Base-by-base conservation (phyloP, 257 asterid species). In the Solanum medicagineum region DNA sequence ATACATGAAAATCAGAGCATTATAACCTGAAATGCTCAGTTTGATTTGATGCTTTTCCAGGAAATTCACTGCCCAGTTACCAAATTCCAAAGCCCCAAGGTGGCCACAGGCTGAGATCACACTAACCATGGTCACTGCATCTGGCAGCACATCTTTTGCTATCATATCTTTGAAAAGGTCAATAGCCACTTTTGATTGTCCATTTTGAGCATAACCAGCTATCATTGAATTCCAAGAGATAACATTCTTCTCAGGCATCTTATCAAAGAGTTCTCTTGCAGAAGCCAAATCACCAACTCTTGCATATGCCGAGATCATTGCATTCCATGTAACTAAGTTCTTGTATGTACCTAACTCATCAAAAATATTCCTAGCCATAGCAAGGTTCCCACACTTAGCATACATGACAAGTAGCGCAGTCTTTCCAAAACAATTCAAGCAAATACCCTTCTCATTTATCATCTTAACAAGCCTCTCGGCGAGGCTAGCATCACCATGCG, bases 71-170 rank as follows among this genome's bases (percentile, higher is more conserved):
- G 91, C 91, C 90, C 92, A 89, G 44, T 86, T 89, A 10, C 96
- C 96, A 56, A 91, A 87, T 66, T 88, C 95, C 85, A 92, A 81
- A 45, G 98, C 93, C 80, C 97, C 98, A 82, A 94, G 89, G 89
- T 94, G 95, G 49, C 97, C 97, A 86, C 96, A 94, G 87, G 98
- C 97, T 29, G 97, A 93, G 40, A 91, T 88, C 69, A 91, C 95
- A 86, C 93, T 91, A 6, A 85, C 87, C 93, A 91, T 87, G 70
- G 98, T 94, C 63, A 94, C 90, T 86, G 93, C 96, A 85, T 94
- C 96, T 2, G 98, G 97, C 80, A 84, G 79, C 73, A 88, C 32
- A 36, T 60, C 86, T 80, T 81, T 62, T 45, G 86, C 84, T 69
- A 89, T 80, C 96, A 94, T 92, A 86, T 91, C 91, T 69, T 88